Evolutionary conservation across 176 grass and related monocot genomes (phyloP), one percentile per base, ranked within the genome.

Genomic region (Lolium multiflorum): DNA sequence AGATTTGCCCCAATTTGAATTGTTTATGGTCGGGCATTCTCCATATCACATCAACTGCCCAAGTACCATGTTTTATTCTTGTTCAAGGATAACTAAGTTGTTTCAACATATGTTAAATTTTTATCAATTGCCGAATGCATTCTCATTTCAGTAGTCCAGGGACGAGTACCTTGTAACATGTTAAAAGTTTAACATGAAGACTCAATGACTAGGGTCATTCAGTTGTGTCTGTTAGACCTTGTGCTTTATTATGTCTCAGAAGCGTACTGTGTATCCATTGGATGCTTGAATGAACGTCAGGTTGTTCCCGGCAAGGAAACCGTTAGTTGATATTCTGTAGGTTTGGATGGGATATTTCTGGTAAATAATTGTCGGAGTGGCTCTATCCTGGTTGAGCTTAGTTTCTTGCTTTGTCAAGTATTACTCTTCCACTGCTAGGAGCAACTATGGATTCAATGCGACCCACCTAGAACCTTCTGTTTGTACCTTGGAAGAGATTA

Each of bases 321-420:
- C n/a, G 12, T 65, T 65, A 49, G 15, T 50, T 47, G 21, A 62
- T 80, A 80, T 62, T 80, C 20, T 77, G 12, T 22, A 41, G 35
- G 35, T 58, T 6, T 22, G 6, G 55, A 63, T 63, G 41, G 2
- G 39, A 24, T 47, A 80, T 38, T 26, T 80, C 14, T 4, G 47
- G 39, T 41, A 41, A 41, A n/a, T n/a, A n/a, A n/a, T n/a, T n/a
- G n/a, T n/a, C n/a, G n/a, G n/a, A n/a, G n/a, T n/a, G n/a, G n/a
- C n/a, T n/a, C n/a, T n/a, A n/a, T n/a, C 38, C 38, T 4, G 4
- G 38, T 21, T 49, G 78, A 63, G 20, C 4, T 69, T 82, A 21
- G 58, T 81, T 67, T 66, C 39, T 51, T 51, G 9, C 1, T 41
- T 78, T 78, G 28, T 17, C 52, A 9, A 60, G 9, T 47, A 13